Percentiles rank a stretch among this genome's conserved stretches.
phyloP scores from a whole-genome alignment of 2,329 filamentous ascomycete genomes.

The Aspergillus sp. region DNA sequence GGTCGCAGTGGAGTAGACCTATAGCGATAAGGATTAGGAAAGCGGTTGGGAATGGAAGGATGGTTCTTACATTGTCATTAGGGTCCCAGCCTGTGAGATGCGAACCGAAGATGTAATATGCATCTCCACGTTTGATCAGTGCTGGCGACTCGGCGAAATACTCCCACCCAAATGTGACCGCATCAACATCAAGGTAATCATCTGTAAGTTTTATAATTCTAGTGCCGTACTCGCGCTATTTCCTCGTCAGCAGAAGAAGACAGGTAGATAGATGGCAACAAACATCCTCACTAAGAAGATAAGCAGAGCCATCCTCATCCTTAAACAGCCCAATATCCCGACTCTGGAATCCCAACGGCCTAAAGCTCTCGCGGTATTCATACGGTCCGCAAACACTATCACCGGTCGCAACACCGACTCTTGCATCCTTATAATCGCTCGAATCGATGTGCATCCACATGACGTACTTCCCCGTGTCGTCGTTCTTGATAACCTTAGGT shows the following conservation, averaged over 20 bases:
- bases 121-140: constrained; percentile 58
- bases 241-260: background rate
- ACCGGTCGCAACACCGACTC: constrained; percentile 63
- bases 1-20: constrained; percentile 56
- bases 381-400: constrained; percentile 60
- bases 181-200: constrained; percentile 57
- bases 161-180: constrained; percentile 54
- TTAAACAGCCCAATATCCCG: constrained; percentile 62
- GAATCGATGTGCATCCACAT: constrained; percentile 69
- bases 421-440: constrained; percentile 61
- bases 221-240: constrained; percentile 15
- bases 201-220: constrained; percentile 34
- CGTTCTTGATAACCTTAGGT: constrained; percentile 69
- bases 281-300: constrained; percentile 64
- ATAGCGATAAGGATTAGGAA: too few relatives aligned
- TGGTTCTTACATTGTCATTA: background rate
- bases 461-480: constrained; percentile 64
- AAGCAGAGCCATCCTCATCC: constrained; percentile 56
- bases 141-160: constrained; percentile 58
- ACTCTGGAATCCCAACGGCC: constrained; percentile 52
- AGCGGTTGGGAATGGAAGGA: rapidly evolving
- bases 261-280: too few relatives aligned
- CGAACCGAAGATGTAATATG: constrained; percentile 67
- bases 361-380: constrained; percentile 38
- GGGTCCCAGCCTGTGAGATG: constrained; percentile 41